Evolutionary conservation across 2,329 filamentous ascomycete genomes (phyloP).

Genomic region (Harringtonia aguacate): DNA sequence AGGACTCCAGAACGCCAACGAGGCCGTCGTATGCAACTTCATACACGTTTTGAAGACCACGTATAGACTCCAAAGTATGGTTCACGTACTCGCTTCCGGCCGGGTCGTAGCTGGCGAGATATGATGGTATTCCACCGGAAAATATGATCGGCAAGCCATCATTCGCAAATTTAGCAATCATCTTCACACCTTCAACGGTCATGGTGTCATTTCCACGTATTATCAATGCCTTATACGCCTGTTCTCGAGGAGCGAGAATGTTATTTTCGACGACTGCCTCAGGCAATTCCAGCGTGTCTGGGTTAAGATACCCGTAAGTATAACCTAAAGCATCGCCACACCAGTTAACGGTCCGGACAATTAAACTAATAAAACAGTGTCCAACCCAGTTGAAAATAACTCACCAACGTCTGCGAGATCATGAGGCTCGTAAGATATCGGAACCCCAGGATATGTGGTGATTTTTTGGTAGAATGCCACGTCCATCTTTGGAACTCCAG

Average conservation of each 20-base stretch:
- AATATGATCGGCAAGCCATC: constrained; percentile 31
- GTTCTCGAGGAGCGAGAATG: constrained; percentile 25
- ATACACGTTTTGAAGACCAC: constrained; percentile 22
- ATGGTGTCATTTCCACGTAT: constrained; percentile 21
- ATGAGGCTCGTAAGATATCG: constrained; percentile 1
- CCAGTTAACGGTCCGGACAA: no score
- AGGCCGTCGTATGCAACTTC: constrained; percentile 16
- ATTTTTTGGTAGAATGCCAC: constrained; percentile 27
- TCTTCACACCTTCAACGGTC: constrained; percentile 21
- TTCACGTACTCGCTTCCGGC: constrained; percentile 9
- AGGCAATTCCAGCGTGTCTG: constrained; percentile 29
- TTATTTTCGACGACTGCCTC: constrained; percentile 23
- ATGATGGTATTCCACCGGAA: constrained; percentile 20
- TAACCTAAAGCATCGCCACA: constrained; percentile 4
- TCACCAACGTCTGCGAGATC: constrained; percentile 7
- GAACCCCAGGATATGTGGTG: constrained; percentile 1
- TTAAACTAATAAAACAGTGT: no score
- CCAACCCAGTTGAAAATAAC: background rate
- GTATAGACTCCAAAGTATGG: constrained; percentile 13
- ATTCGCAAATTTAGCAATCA: constrained; percentile 22
- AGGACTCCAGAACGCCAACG: constrained; percentile 17
- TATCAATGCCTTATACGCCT: constrained; percentile 31
- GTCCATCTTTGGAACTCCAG: constrained; percentile 27
- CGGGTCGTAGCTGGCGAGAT: constrained; percentile 10
- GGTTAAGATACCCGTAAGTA: constrained; percentile 31